Evolutionary conservation across 1,284 basidiomycete genomes (phyloP).

Genomic region (Bothia castanella): DNA sequence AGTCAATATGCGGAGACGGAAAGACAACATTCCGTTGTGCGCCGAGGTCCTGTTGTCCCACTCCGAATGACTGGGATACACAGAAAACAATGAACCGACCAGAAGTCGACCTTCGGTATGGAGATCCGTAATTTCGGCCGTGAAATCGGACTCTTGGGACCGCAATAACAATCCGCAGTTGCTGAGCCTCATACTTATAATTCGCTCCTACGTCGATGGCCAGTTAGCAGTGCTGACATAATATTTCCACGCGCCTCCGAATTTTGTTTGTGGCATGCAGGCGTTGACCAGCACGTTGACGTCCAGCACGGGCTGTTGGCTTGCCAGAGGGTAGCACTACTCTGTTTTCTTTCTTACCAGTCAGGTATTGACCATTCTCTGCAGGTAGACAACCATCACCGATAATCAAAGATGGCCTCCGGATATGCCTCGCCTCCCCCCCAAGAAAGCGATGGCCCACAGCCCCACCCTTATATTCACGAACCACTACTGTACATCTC

Average conservation of each 20-base stretch:
- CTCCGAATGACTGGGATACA: no score
- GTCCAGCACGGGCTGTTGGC: constrained; percentile 32
- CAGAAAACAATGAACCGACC: no score
- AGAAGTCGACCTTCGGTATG: no score
- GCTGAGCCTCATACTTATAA: no score
- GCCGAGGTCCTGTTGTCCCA: no score
- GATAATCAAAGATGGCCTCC: constrained; percentile 37
- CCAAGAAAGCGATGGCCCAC: constrained; percentile 32
- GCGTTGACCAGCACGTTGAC: constrained; percentile 28
- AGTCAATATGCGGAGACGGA: not conserved
- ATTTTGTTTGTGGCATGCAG: constrained; percentile 27
- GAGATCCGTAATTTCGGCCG: no score
- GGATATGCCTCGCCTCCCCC: constrained; percentile 35
- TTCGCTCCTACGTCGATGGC: no score
- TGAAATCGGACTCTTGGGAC: no score
- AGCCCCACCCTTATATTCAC: constrained; percentile 71
- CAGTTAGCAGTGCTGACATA: constrained; percentile 33
- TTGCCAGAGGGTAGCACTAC: constrained; percentile 27
- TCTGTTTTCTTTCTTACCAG: not conserved
- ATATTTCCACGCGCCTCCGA: constrained; percentile 32
- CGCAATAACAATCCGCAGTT: no score
- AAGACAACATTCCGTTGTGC: not conserved
- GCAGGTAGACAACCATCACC: constrained; percentile 19
- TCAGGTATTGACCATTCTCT: not conserved
- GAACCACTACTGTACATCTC: constrained; percentile 76